A percentile compares a stretch with the other conserved stretches of the same genome.
These are phyloP conservation scores for Aspergillus brunneoviolaceus DNA, from an alignment of 2,329 filamentous ascomycete species.

Conservation along the genomic window DNA sequence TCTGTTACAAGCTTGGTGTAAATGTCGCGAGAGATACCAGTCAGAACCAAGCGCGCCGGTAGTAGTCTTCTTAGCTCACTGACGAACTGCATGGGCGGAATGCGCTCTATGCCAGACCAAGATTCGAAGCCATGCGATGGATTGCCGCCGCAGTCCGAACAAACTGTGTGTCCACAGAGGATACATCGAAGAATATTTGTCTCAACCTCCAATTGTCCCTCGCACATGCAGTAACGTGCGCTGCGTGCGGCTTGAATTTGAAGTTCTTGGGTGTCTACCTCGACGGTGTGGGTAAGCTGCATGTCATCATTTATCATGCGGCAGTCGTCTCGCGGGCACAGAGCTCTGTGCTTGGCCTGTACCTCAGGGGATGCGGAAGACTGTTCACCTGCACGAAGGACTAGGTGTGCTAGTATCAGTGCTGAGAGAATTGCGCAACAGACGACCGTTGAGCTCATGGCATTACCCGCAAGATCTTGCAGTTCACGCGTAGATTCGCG, in stretches of 20 bases:
- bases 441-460: slow-evolving; percentile 74
- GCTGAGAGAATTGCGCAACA: slow-evolving; percentile 61
- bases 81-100: slow-evolving; percentile 47
- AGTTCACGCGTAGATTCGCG: slow-evolving; percentile 62
- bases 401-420: slow-evolving; percentile 47
- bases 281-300: slow-evolving; percentile 4
- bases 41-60: slow-evolving; percentile 43
- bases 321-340: slow-evolving; percentile 13
- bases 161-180: slow-evolving; percentile 57
- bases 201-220: slow-evolving; percentile 47
- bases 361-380: not conserved
- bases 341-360: slow-evolving; percentile 6
- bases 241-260: slow-evolving; percentile 32
- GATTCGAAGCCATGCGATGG: slow-evolving; percentile 50
- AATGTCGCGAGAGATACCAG: slow-evolving; percentile 26
- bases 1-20: slow-evolving; percentile 23
- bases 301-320: slow-evolving; percentile 17
- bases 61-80: slow-evolving; percentile 42
- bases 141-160: slow-evolving; percentile 54
- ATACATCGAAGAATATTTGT: slow-evolving; percentile 49
- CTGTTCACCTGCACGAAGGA: slow-evolving; percentile 26
- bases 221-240: slow-evolving; percentile 57
- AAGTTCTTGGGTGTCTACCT: slow-evolving; percentile 20
- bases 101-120: slow-evolving; percentile 29
- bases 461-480: slow-evolving; percentile 73